Conservation (phyloP, 2,329 filamentous ascomycete species). For the Didymella lethalis region DNA sequence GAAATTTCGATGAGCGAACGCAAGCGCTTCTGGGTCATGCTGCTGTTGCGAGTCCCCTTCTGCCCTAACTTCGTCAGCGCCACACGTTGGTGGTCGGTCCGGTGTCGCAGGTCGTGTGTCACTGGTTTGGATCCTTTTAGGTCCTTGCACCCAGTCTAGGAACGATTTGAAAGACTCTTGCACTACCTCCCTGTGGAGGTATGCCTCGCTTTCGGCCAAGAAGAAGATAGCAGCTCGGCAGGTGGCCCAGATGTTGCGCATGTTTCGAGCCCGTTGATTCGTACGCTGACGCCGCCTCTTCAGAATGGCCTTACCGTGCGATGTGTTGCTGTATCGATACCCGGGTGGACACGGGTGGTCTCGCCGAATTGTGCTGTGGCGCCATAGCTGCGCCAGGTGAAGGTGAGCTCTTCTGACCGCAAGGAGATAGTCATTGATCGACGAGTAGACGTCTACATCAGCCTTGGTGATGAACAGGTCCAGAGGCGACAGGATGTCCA, state of each 20-base stretch:
- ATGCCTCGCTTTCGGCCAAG: constrained; percentile 83
- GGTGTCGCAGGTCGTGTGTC: constrained; percentile 18
- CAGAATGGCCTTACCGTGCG: constrained; percentile 67
- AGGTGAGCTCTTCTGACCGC: constrained; percentile 87
- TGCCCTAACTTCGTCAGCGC: constrained; percentile 13
- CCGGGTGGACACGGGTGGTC: constrained; percentile 77
- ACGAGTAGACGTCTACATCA: constrained; percentile 81
- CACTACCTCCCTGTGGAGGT: constrained; percentile 89
- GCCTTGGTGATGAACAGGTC: constrained; percentile 83
- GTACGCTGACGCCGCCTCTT: constrained; percentile 69
- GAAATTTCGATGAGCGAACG: constrained; percentile 80
- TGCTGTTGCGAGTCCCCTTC: constrained; percentile 39
- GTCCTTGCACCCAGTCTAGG: constrained; percentile 70
- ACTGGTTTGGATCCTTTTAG: constrained; percentile 13
- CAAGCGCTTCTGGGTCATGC: constrained; percentile 85
- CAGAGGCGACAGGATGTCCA: constrained; percentile 79
- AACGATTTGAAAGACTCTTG: constrained; percentile 83
- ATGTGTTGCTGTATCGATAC: constrained; percentile 68
- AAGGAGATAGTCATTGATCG: constrained; percentile 86
- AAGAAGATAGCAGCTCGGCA: constrained; percentile 88
- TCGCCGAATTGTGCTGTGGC: constrained; percentile 77
- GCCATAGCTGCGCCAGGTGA: constrained; percentile 85
- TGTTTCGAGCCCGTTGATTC: constrained; percentile 67
- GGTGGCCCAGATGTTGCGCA: constrained; percentile 89
- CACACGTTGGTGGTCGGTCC: constrained; percentile 11